These are phyloP conservation scores for Penicillium robsamsonii DNA, from an alignment of 495 filamentous ascomycete genomes.

Conservation along the genomic window DNA sequence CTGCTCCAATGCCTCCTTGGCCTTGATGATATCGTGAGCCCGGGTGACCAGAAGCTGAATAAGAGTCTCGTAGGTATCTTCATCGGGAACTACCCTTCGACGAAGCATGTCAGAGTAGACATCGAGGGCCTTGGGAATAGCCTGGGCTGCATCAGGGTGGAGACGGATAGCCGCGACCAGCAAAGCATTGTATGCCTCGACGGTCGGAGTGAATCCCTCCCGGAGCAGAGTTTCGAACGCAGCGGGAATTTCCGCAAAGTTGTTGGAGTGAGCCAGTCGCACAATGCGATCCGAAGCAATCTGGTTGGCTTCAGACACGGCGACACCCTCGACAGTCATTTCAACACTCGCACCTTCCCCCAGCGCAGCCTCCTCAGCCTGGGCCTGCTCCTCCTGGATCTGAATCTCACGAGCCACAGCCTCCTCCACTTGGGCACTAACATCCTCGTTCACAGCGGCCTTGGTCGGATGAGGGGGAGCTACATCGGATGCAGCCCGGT, in stretches of 20 bases:
- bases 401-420: constrained; percentile 62
- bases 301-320: constrained; percentile 53
- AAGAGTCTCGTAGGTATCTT: constrained; percentile 80
- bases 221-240: constrained; percentile 84
- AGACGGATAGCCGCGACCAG: constrained; percentile 78
- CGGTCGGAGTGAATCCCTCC: constrained; percentile 72
- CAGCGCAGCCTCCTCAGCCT: constrained; percentile 40
- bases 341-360: constrained; percentile 35
- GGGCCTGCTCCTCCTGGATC: constrained; percentile 48
- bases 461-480: constrained; percentile 55
- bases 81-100: constrained; percentile 75
- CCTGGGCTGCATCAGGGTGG: constrained; percentile 64
- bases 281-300: constrained; percentile 72
- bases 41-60: constrained; percentile 77
- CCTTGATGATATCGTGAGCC: constrained; percentile 66
- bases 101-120: constrained; percentile 96
- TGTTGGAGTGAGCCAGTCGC: constrained; percentile 61
- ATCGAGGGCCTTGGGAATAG: constrained; percentile 85
- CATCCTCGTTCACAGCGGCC: constrained; percentile 50
- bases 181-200: constrained; percentile 85
- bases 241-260: constrained; percentile 81
- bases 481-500: constrained; percentile 22
- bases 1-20: constrained; percentile 69
- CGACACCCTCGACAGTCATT: constrained; percentile 30
- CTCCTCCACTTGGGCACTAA: constrained; percentile 61